phyloP scores from a whole-genome alignment of 345 rosid species.

The Syzygium grande region DNA sequence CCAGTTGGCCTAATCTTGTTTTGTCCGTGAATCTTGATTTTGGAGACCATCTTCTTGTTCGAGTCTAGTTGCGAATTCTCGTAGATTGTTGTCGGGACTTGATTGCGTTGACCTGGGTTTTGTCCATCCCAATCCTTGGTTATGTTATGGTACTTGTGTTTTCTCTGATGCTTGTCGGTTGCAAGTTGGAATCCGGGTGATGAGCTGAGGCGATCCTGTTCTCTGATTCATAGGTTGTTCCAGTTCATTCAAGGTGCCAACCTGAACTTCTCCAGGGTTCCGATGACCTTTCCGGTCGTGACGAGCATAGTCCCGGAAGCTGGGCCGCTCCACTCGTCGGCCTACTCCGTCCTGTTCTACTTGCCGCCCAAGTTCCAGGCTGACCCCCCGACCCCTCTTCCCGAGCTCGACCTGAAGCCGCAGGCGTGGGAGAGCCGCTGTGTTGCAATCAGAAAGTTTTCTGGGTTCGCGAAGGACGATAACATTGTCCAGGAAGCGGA shows the following conservation, averaged over 20 bases:
- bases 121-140: neutral
- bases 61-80: neutral
- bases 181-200: neutral
- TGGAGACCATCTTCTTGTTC: neutral
- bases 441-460: conserved; percentile 53
- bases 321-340: conserved; percentile 50
- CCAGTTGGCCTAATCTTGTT: neutral
- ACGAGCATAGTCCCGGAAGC: conserved; percentile 62
- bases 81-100: neutral
- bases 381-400: conserved; percentile 51
- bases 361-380: conserved; percentile 49
- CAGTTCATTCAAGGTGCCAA: conserved; percentile 66
- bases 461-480: conserved; percentile 52
- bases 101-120: neutral
- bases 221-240: conserved; percentile 33
- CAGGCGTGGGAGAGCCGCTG: conserved; percentile 29
- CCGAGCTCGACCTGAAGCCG: conserved; percentile 37
- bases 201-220: neutral
- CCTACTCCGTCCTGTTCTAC: conserved; percentile 44
- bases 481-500: conserved; percentile 33
- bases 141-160: neutral
- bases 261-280: conserved; percentile 48
- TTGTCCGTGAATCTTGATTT: neutral
- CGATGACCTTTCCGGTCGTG: conserved; percentile 54
- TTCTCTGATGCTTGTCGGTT: neutral